A percentile compares a stretch with the other conserved stretches of the same genome.
Conservation (phyloP, 192 early-diverging fungal genomes). For the Backusella macrospora region DNA sequence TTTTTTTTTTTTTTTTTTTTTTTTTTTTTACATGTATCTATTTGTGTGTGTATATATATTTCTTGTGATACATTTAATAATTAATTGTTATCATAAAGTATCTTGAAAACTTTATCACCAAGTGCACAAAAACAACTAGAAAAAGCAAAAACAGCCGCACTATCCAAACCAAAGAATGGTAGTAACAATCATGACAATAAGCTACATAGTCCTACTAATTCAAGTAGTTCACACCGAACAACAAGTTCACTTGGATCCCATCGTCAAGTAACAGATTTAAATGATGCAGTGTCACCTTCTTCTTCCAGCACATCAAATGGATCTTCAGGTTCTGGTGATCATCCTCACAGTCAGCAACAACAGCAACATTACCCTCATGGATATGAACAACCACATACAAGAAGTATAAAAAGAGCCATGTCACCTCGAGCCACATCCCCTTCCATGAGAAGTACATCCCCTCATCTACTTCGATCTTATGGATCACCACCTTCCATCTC, state of each 20-base stretch:
- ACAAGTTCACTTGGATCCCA: conserved; percentile 20
- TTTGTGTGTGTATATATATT: neutral
- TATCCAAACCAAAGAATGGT: neutral
- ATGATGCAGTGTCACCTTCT: conserved; percentile 24
- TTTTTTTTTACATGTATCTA: no score
- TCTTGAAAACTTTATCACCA: conserved; percentile 14
- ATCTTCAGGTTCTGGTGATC: conserved; percentile 11
- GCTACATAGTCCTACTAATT: neutral
- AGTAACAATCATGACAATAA: neutral
- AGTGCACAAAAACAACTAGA: conserved; percentile 23
- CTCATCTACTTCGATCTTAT: conserved; percentile 4
- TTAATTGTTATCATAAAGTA: conserved; percentile 8
- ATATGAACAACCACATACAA: neutral
- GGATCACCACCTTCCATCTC: neutral
- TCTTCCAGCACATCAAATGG: conserved; percentile 19
- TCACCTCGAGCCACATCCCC: conserved; percentile 17
- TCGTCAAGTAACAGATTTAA: neutral
- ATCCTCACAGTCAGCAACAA: neutral
- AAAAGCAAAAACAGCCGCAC: conserved; percentile 19
- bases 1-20: neutral
- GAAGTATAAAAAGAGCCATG: conserved; percentile 19
- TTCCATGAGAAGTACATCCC: neutral
- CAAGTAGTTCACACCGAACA: conserved; percentile 18
- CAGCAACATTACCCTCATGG: neutral
- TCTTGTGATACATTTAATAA: neutral